These are phyloP conservation scores for Coemansia pectinata DNA, from an alignment of 192 early-diverging fungal species.

Conservation along the genomic window DNA sequence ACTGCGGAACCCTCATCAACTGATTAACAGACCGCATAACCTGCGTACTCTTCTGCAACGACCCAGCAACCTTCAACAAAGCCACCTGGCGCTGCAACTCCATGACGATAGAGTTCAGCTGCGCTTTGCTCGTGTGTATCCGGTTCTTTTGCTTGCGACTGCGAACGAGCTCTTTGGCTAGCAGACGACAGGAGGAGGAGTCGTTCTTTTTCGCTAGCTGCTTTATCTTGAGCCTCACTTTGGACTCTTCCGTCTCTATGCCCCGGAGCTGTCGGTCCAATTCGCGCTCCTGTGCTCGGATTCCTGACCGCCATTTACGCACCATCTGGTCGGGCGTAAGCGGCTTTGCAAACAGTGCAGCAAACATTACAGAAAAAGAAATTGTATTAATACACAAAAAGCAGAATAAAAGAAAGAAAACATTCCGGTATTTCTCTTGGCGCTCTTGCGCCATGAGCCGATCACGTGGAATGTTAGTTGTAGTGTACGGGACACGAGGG, in stretches of 20 bases:
- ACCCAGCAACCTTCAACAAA: slow-evolving; percentile 83
- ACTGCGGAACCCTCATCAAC: slow-evolving; percentile 82
- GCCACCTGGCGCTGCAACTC: slow-evolving; percentile 88
- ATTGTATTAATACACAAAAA: neutral
- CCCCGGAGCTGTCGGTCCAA: slow-evolving; percentile 79
- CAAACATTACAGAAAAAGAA: slow-evolving; percentile 13
- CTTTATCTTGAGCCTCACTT: slow-evolving; percentile 77
- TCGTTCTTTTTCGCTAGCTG: slow-evolving; percentile 89
- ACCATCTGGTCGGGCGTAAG: slow-evolving; percentile 64
- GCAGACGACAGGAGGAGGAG: slow-evolving; percentile 62
- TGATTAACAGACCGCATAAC: slow-evolving; percentile 92
- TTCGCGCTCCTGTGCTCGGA: slow-evolving; percentile 82
- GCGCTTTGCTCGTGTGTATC: slow-evolving; percentile 85
- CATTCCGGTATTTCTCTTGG: neutral
- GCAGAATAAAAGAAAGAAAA: neutral
- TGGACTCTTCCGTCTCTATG: slow-evolving; percentile 84
- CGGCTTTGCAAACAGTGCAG: slow-evolving; percentile 31
- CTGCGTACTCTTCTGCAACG: slow-evolving; percentile 81
- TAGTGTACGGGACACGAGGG: slow-evolving; percentile 84
- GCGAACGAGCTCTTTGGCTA: slow-evolving; percentile 85
- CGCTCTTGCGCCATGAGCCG: neutral
- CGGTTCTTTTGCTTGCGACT: slow-evolving; percentile 78
- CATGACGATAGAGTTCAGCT: slow-evolving; percentile 88
- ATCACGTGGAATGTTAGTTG: slow-evolving; percentile 19
- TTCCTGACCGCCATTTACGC: slow-evolving; percentile 85